These are phyloP conservation scores for Wickerhamiella occidentalis DNA, from an alignment of 805 yeast species.

Conservation along the genomic window DNA sequence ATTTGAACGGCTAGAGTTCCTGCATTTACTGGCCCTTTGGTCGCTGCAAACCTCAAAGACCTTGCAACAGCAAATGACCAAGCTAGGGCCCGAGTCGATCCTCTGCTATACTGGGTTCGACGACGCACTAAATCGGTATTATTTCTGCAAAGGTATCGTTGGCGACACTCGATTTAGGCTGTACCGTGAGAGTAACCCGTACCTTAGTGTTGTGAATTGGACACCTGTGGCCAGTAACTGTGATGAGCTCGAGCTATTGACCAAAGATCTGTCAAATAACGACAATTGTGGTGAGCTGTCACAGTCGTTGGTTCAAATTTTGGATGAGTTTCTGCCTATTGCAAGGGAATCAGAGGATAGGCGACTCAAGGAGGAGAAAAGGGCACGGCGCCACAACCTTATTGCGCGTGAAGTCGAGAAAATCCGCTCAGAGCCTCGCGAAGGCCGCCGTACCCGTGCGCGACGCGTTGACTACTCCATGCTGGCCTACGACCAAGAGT, in stretches of 20 bases:
- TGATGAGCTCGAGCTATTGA: constrained; percentile 21
- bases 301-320: constrained; percentile 15
- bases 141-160: constrained; percentile 16
- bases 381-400: constrained; percentile 16
- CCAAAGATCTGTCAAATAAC: constrained; percentile 8
- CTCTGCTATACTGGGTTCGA: constrained; percentile 21
- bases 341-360: constrained; percentile 20
- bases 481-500: constrained; percentile 12
- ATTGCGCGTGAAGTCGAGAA: constrained; percentile 18
- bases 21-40: constrained; percentile 28
- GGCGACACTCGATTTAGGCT: constrained; percentile 28
- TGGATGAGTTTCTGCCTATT: constrained; percentile 18
- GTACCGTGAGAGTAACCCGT: constrained; percentile 26
- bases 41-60: constrained; percentile 25
- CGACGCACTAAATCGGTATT: constrained; percentile 19
- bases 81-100: constrained; percentile 16
- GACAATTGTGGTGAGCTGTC: constrained; percentile 9
- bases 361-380: constrained; percentile 13
- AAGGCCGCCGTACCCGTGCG: constrained; percentile 26
- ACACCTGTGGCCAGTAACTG: constrained; percentile 25
- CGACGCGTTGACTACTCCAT: constrained; percentile 17
- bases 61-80: constrained; percentile 19
- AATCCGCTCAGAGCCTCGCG: constrained; percentile 23
- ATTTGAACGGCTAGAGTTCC: constrained; percentile 27
- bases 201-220: constrained; percentile 27